phyloP scores from a whole-genome alignment of 148 eudicot species.

The Camellia sinensis region DNA sequence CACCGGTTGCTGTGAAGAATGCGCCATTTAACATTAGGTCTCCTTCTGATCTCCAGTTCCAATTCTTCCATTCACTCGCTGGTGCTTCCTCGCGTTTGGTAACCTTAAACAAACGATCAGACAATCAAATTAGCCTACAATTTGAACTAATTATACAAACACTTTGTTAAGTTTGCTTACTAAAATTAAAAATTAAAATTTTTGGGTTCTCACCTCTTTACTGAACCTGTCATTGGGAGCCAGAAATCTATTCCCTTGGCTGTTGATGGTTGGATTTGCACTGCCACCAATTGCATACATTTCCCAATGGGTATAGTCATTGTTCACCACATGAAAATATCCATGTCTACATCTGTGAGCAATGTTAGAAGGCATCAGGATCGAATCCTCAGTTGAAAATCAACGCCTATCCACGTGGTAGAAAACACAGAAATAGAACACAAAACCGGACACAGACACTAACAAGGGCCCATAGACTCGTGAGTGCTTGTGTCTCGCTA shows the following conservation, averaged over 20 bases:
- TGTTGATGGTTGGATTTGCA: constrained; percentile 58
- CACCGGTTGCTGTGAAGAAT: constrained; percentile 49
- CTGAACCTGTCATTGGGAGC: constrained; percentile 49
- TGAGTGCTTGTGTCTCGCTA: no score
- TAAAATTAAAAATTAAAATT: no score
- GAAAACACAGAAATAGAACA: no score
- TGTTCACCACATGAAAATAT: constrained; percentile 73
- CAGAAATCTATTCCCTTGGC: constrained; percentile 70
- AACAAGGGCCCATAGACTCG: no score
- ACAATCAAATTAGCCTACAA: neutral
- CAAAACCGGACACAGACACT: no score
- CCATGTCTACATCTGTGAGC: constrained; percentile 58
- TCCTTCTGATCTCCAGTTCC: constrained; percentile 81
- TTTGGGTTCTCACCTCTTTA: constrained; percentile 43
- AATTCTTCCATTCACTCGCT: constrained; percentile 44
- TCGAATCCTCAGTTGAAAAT: no score
- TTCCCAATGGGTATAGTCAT: constrained; percentile 70
- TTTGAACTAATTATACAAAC: neutral
- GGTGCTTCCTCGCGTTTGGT: constrained; percentile 58
- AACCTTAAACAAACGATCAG: constrained; percentile 29
- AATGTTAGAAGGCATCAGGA: constrained; percentile 6
- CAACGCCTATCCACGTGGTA: no score
- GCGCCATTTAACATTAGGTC: constrained; percentile 63
- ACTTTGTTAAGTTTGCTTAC: neutral
- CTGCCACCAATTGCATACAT: constrained; percentile 78